Evolutionary conservation across 2,329 filamentous ascomycete species (phyloP).

Genomic region (Sarocladium strictum): DNA sequence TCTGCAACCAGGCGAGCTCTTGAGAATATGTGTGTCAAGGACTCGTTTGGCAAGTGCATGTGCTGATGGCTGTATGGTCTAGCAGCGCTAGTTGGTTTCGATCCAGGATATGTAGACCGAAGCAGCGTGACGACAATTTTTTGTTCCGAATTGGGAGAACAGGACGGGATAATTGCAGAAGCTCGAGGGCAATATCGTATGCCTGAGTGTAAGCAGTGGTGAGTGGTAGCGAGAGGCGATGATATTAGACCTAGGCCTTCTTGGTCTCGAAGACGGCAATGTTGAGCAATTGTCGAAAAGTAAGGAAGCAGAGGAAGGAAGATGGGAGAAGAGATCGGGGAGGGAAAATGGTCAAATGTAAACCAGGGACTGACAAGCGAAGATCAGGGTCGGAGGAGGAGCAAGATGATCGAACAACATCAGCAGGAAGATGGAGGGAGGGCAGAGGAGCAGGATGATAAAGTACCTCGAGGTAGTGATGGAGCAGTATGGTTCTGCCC

Average conservation of each 20-base stretch:
- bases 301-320: constrained; percentile 5
- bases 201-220: background rate
- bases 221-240: background rate
- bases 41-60: background rate
- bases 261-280: constrained; percentile 1
- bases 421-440: background rate
- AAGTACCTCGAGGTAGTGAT: constrained; percentile 7
- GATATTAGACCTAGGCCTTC: background rate
- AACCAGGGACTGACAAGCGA: background rate
- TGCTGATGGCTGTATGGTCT: background rate
- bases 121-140: background rate
- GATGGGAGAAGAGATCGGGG: background rate
- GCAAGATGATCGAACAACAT: constrained; percentile 6
- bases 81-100: background rate
- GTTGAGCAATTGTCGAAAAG: constrained; percentile 6
- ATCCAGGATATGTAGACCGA: background rate
- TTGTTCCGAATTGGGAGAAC: background rate
- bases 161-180: background rate
- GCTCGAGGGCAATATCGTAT: background rate
- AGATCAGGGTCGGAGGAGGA: constrained; percentile 8
- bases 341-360: constrained; percentile 8
- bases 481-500: background rate
- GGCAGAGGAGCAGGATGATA: constrained; percentile 6
- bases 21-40: constrained; percentile 1
- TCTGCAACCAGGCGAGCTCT: background rate